A percentile compares a stretch with the other conserved stretches of the same genome.
These are phyloP conservation scores for Backusella psychrophila DNA, from an alignment of 192 early-diverging fungal species.

Conservation along the genomic window DNA sequence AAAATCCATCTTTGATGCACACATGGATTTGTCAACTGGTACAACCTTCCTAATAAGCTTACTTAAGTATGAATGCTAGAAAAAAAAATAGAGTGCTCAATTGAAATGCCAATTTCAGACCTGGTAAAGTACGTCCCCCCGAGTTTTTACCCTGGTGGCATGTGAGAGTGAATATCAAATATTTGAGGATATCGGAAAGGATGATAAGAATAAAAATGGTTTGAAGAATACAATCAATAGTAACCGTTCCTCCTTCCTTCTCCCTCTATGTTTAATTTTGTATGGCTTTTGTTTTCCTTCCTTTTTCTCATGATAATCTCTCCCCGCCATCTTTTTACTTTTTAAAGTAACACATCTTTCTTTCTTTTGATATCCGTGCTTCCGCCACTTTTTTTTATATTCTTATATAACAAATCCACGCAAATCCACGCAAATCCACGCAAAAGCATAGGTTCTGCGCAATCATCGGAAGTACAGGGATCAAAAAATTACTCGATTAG, in stretches of 20 bases:
- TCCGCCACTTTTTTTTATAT: neutral
- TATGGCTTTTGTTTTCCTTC: neutral
- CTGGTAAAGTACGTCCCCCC: neutral
- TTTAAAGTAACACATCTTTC: neutral
- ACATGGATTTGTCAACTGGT: neutral
- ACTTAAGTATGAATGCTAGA: neutral
- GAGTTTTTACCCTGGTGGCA: neutral
- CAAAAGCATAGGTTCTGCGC: neutral
- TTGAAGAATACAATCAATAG: neutral
- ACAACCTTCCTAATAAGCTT: neutral
- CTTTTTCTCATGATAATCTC: neutral
- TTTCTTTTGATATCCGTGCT: neutral
- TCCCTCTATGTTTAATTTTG: neutral
- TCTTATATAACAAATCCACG: neutral
- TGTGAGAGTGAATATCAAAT: slow-evolving; percentile 2
- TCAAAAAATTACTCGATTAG: neutral
- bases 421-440: neutral
- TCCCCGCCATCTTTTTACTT: neutral
- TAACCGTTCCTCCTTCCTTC: neutral
- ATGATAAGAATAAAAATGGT: neutral
- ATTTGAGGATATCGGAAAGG: neutral
- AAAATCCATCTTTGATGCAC: neutral
- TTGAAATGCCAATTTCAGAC: neutral
- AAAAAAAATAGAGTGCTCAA: neutral
- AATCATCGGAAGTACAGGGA: neutral